These are phyloP conservation scores for Umbellularia californica DNA, from an alignment of 164 flowering plant species.

Conservation along the genomic window DNA sequence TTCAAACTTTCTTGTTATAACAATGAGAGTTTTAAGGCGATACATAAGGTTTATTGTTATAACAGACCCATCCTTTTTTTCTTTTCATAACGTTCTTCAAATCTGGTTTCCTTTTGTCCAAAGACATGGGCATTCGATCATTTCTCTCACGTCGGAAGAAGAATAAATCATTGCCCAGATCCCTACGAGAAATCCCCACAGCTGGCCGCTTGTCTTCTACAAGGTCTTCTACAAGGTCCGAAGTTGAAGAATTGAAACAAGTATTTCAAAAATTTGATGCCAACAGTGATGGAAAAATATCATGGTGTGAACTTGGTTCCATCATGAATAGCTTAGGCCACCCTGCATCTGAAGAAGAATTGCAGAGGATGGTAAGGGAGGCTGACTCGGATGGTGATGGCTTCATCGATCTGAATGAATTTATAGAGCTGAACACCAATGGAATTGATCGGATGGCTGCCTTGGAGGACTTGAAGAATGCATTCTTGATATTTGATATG, in stretches of 20 bases:
- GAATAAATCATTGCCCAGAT: neutral
- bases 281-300: slow-evolving; percentile 85
- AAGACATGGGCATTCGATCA: slow-evolving; percentile 16
- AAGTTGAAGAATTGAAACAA: slow-evolving; percentile 45
- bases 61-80: no score
- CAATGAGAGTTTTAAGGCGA: no score
- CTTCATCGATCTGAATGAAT: slow-evolving; percentile 55
- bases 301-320: slow-evolving; percentile 55
- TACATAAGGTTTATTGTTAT: no score
- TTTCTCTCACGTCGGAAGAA: slow-evolving; percentile 10
- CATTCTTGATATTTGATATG: slow-evolving; percentile 63
- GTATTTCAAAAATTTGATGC: slow-evolving; percentile 76
- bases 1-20: no score
- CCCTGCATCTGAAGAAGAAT: slow-evolving; percentile 45
- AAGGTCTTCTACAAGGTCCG: slow-evolving; percentile 6
- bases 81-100: no score
- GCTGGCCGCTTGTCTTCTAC: no score
- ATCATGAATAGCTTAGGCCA: slow-evolving; percentile 62
- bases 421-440: slow-evolving; percentile 58
- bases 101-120: no score
- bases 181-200: neutral
- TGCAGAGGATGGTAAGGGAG: slow-evolving; percentile 44
- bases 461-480: slow-evolving; percentile 45
- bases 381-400: slow-evolving; percentile 82
- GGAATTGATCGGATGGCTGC: slow-evolving; percentile 44